Evolutionary conservation across 2,329 filamentous ascomycete genomes (phyloP).

Genomic region (Exophiala sp.): DNA sequence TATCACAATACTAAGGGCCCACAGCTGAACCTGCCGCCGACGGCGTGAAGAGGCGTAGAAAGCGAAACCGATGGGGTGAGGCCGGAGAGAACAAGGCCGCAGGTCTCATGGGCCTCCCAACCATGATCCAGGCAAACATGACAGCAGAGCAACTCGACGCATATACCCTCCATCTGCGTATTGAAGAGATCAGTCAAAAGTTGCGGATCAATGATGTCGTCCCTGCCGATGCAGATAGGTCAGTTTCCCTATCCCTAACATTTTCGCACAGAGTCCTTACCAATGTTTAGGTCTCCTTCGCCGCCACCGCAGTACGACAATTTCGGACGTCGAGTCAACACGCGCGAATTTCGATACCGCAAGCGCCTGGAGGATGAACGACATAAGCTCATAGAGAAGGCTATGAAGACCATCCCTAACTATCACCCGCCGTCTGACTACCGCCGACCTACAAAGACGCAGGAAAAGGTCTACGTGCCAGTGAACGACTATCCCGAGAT

Average conservation of each 20-base stretch:
- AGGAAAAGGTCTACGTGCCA: conserved; percentile 99
- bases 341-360: conserved; percentile 95
- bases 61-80: conserved; percentile 98
- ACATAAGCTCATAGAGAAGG: conserved; percentile 97
- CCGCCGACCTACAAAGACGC: conserved; percentile 97
- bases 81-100: conserved; percentile 97
- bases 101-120: conserved; percentile 94
- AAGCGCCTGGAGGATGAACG: conserved; percentile 98
- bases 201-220: conserved; percentile 98
- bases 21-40: conserved; percentile 57
- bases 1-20: conserved; percentile 28
- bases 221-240: conserved; percentile 93
- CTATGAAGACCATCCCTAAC: conserved; percentile 99
- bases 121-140: conserved; percentile 95
- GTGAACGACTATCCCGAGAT: conserved; percentile 99
- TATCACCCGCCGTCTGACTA: conserved; percentile 99
- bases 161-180: conserved; percentile 91
- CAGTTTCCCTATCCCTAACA: conserved; percentile 37
- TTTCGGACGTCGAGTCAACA: conserved; percentile 98
- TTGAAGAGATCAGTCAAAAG: conserved; percentile 99
- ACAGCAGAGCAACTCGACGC: conserved; percentile 97
- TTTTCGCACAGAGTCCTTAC: conserved; percentile 22
- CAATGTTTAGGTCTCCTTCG: conserved; percentile 72
- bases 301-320: conserved; percentile 98
- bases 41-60: conserved; percentile 86